A percentile compares a stretch with the other conserved stretches of the same genome.
phyloP scores from a whole-genome alignment of 768 basidiomycete genomes.

The Gautieria morchelliformis region DNA sequence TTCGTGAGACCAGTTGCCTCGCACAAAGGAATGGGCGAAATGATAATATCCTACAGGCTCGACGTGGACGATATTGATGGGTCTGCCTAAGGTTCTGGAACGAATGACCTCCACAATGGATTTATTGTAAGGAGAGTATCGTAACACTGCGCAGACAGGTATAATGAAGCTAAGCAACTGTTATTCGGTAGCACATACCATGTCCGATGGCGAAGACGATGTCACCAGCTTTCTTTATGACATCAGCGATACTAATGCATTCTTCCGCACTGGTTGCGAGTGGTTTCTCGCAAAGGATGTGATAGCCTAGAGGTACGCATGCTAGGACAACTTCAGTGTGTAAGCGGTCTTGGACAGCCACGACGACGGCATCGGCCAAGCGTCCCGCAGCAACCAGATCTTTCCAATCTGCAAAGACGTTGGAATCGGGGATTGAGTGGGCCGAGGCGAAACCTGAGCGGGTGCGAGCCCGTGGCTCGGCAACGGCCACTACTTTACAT shows the following conservation, averaged over 20 bases:
- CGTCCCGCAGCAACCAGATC: conserved; percentile 63
- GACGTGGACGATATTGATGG: conserved; percentile 75
- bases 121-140: conserved; percentile 77
- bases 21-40: conserved; percentile 84
- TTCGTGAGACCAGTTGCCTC: conserved; percentile 73
- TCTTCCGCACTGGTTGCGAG: conserved; percentile 73
- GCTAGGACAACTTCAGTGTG: conserved; percentile 66
- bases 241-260: conserved; percentile 66
- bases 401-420: conserved; percentile 63
- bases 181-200: conserved; percentile 36
- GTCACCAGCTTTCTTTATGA: conserved; percentile 49
- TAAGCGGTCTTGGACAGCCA: conserved; percentile 74
- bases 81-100: conserved; percentile 62
- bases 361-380: conserved; percentile 73
- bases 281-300: conserved; percentile 89
- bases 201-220: conserved; percentile 84
- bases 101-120: conserved; percentile 62
- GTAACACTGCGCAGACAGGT: conserved; percentile 45
- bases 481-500: conserved; percentile 77
- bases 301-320: conserved; percentile 75
- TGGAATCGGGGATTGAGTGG: conserved; percentile 54
- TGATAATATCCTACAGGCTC: conserved; percentile 85
- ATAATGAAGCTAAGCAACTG: neutral
- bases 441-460: conserved; percentile 44
- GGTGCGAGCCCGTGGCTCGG: conserved; percentile 69